Conservation (phyloP, 805 yeast species). For the Monosporozyma unispora region DNA sequence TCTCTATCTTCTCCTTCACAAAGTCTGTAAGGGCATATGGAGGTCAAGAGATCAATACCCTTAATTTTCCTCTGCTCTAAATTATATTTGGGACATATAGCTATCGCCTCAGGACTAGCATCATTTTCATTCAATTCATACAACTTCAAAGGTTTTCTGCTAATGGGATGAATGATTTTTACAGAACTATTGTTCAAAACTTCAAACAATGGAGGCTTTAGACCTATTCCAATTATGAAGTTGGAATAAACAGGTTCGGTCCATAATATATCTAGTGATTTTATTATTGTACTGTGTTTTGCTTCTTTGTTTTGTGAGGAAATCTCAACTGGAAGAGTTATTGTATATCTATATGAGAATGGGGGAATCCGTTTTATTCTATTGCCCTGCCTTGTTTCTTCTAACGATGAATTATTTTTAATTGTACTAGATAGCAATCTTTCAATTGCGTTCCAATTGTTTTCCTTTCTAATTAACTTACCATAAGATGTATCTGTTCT, state of each 20-base stretch:
- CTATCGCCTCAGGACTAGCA: conserved; percentile 14
- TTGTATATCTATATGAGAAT: conserved; percentile 4
- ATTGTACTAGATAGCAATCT: background rate
- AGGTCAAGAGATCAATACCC: background rate
- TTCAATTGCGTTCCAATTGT: background rate
- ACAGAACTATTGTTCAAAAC: conserved; percentile 1
- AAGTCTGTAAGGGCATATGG: background rate
- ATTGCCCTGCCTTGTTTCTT: background rate
- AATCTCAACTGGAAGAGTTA: background rate
- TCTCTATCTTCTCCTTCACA: background rate
- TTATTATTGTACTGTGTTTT: background rate
- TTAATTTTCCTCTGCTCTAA: conserved; percentile 7
- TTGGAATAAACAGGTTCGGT: conserved; percentile 13
- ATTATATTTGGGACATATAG: conserved; percentile 18
- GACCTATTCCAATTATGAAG: conserved; percentile 22
- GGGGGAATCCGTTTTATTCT: background rate
- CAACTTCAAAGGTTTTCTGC: conserved; percentile 10
- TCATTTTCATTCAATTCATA: conserved; percentile 9
- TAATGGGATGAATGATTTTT: conserved; percentile 13
- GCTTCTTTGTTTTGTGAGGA: background rate
- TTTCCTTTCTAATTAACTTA: background rate
- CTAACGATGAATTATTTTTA: background rate
- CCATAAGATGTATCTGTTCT: background rate
- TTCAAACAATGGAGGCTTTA: conserved; percentile 7
- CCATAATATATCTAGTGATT: conserved; percentile 11